Conservation (phyloP, 805 yeast species). For the Citeromyces nyonsensis region DNA sequence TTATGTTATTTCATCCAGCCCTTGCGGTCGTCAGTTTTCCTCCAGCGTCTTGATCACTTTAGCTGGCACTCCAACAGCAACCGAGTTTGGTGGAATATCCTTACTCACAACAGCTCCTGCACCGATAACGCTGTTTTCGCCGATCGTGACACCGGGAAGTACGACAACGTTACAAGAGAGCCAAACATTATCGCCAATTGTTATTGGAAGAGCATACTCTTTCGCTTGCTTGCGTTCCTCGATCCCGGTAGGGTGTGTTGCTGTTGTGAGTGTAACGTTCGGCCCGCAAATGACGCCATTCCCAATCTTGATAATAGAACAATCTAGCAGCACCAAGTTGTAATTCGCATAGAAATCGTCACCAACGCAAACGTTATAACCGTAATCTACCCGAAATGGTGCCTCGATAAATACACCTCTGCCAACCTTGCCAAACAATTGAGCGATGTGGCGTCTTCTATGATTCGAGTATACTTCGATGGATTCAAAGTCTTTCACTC, state of each 20-base stretch:
- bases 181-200: conserved; percentile 56
- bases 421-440: conserved; percentile 33
- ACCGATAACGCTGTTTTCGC: conserved; percentile 45
- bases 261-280: conserved; percentile 39
- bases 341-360: conserved; percentile 45
- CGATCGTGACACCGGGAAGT: conserved; percentile 53
- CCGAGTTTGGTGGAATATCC: conserved; percentile 34
- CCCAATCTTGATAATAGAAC: conserved; percentile 45
- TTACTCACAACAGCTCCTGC: conserved; percentile 54
- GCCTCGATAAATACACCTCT: conserved; percentile 29
- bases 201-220: conserved; percentile 42
- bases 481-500: conserved; percentile 17
- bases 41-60: conserved; percentile 2
- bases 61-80: conserved; percentile 51
- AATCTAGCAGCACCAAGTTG: conserved; percentile 39
- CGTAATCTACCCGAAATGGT: conserved; percentile 53
- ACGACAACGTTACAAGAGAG: conserved; percentile 39
- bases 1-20: too few species aligned
- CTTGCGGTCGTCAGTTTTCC: neutral
- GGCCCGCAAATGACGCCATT: conserved; percentile 49
- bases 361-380: conserved; percentile 43
- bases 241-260: conserved; percentile 49
- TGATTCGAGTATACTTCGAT: conserved; percentile 16
- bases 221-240: conserved; percentile 20
- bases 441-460: conserved; percentile 17